Evolutionary conservation across 352 stramenopile genomes (phyloP).

Genomic region (Hyaloperonospora brassicae): DNA sequence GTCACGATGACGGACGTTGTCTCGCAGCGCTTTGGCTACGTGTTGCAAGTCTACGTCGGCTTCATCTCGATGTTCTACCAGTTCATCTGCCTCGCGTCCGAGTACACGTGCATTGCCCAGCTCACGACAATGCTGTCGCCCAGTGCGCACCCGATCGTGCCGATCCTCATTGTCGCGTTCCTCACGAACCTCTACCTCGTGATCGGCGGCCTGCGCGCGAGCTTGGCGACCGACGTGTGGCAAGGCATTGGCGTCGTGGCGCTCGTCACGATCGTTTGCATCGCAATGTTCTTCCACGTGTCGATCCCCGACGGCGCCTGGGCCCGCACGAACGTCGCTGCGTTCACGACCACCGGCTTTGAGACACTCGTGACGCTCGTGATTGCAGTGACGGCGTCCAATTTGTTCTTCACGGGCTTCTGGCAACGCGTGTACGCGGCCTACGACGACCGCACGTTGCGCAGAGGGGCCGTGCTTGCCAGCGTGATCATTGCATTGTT

Average conservation of each 20-base stretch:
- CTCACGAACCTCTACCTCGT: conserved; percentile 68
- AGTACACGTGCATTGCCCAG: conserved; percentile 55
- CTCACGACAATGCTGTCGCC: conserved; percentile 47
- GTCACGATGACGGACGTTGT: conserved; percentile 67
- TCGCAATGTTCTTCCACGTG: conserved; percentile 55
- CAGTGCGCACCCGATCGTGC: conserved; percentile 30
- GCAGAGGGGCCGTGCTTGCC: conserved; percentile 34
- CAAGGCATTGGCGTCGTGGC: conserved; percentile 55
- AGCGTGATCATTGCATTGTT: conserved; percentile 56
- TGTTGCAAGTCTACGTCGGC: conserved; percentile 60
- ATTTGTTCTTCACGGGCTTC: conserved; percentile 75
- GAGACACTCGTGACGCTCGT: conserved; percentile 64
- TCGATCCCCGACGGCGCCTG: conserved; percentile 46
- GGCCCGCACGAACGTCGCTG: conserved; percentile 41
- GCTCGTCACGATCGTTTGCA: conserved; percentile 48
- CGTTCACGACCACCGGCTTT: conserved; percentile 56
- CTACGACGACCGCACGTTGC: conserved; percentile 48
- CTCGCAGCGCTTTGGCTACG: conserved; percentile 46
- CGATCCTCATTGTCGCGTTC: conserved; percentile 52
- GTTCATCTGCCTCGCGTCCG: conserved; percentile 70
- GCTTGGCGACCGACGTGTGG: conserved; percentile 67
- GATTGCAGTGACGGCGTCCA: conserved; percentile 54
- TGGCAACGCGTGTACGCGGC: conserved; percentile 69
- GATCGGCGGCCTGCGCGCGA: conserved; percentile 66
- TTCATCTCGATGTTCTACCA: conserved; percentile 74